Evolutionary conservation across 2,329 filamentous ascomycete species (phyloP).

Genomic region (Phialophora chinensis): DNA sequence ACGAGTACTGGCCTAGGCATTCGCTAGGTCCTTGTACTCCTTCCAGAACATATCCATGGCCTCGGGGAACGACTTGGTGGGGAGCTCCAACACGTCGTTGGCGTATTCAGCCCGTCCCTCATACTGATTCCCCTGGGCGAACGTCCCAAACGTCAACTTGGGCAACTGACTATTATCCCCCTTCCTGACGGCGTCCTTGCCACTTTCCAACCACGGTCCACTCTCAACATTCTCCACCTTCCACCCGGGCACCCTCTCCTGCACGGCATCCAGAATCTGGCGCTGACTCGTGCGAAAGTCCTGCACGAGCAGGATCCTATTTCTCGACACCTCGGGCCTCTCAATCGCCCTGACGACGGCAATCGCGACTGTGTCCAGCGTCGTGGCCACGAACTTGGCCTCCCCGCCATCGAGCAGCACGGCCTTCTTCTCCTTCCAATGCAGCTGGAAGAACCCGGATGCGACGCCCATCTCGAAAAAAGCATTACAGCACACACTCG

Average conservation of each 20-base stretch:
- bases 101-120: slow-evolving; percentile 25
- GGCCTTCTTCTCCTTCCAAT: slow-evolving; percentile 49
- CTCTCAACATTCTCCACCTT: slow-evolving; percentile 25
- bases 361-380: slow-evolving; percentile 54
- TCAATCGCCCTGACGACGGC: slow-evolving; percentile 57
- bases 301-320: slow-evolving; percentile 57
- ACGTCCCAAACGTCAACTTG: slow-evolving; percentile 30
- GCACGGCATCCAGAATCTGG: slow-evolving; percentile 43
- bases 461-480: slow-evolving; percentile 47
- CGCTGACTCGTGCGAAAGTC: slow-evolving; percentile 55
- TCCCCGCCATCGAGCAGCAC: slow-evolving; percentile 60
- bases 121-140: slow-evolving; percentile 26
- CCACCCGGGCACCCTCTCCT: slow-evolving; percentile 31
- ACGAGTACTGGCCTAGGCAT: not conserved
- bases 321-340: slow-evolving; percentile 61
- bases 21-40: slow-evolving; percentile 4
- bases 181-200: slow-evolving; percentile 20
- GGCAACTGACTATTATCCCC: slow-evolving; percentile 30
- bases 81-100: slow-evolving; percentile 28
- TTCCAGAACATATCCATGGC: slow-evolving; percentile 21
- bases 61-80: slow-evolving; percentile 28
- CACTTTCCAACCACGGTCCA: slow-evolving; percentile 26
- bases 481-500: slow-evolving; percentile 44
- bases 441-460: slow-evolving; percentile 53
- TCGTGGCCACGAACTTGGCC: slow-evolving; percentile 55